Conservation (phyloP, 352 stramenopile genomes). For the Phytopythium mirpurense region DNA sequence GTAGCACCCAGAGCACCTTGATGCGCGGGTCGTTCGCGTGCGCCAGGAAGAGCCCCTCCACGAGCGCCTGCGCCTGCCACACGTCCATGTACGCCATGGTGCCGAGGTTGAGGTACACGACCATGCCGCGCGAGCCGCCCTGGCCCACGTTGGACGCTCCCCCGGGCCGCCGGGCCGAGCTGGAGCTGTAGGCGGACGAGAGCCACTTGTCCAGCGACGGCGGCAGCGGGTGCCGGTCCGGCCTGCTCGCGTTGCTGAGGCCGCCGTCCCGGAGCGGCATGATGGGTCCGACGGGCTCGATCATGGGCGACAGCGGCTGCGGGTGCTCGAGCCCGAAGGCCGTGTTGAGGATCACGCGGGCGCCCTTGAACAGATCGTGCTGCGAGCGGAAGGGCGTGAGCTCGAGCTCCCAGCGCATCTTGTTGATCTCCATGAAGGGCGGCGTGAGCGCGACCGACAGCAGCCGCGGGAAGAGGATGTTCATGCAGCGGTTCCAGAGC, state of each 20-base stretch:
- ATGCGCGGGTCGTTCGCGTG: conserved; percentile 30
- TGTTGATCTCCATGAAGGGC: conserved; percentile 87
- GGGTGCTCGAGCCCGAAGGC: conserved; percentile 82
- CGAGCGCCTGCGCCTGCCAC: conserved; percentile 71
- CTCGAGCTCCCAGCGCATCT: conserved; percentile 72
- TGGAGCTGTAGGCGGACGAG: conserved; percentile 3
- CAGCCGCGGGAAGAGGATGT: conserved; percentile 84
- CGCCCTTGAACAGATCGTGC: conserved; percentile 85
- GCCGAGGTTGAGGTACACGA: conserved; percentile 77
- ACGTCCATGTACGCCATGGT: conserved; percentile 77
- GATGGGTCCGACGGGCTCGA: conserved; percentile 74
- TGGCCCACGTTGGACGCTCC: background rate
- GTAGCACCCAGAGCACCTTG: conserved; percentile 76
- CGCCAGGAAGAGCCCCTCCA: conserved; percentile 51
- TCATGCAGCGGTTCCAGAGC: conserved; percentile 87
- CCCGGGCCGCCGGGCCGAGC: background rate
- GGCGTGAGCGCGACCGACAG: conserved; percentile 84
- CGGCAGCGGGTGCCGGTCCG: conserved; percentile 24
- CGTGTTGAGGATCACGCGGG: conserved; percentile 85
- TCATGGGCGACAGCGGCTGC: conserved; percentile 66
- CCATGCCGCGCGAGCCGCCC: conserved; percentile 2
- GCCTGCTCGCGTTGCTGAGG: conserved; percentile 21
- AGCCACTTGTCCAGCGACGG: conserved; percentile 38
- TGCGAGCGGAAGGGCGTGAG: conserved; percentile 74
- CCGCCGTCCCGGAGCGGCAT: conserved; percentile 37